Evolutionary conservation across 768 basidiomycete species (phyloP), one percentile per base, ranked within the genome.

Genomic region (Pleurotus salmoneostramineus): DNA sequence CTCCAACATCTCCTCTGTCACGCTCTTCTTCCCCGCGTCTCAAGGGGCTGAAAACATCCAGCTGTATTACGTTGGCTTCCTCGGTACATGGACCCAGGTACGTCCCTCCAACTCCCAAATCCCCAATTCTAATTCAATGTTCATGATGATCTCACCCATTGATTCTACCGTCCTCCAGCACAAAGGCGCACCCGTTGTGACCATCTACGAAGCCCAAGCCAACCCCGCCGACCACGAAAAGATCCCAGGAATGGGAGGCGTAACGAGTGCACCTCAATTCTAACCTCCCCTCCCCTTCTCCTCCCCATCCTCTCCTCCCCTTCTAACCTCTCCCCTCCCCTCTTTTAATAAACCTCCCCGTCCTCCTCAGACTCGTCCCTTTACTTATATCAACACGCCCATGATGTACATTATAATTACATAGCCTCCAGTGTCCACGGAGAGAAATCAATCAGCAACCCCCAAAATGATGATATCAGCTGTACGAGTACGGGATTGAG

Each of bases 211-310:
- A 70, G 73, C 89, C 0, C 88, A 90, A 62, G 90, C 95, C 6
- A 94, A 93, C 62, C 74, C 89, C 33, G 89, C 92, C 0, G 95
- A 96, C 68, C 95, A 96, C 63, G 79, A 85, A 60, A 93, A 92
- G 72, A 89, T 93, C 49, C 85, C 84, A 65, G 91, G 92, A n/a
- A 86, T 82, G 46, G 85, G 87, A 36, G 84, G 85, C 6, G 77
- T 75, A 59, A 75, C 83, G 61, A 83, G 71, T 59, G 68, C 76
- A 37, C 76, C 83, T 5, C 78, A 78, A 47, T 40, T 55, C 43
- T 55, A 27, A 42, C 42, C 10, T 42, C 40, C 40, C 40, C n/a
- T n/a, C 3, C 40, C 8, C 40, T n/a, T 40, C 37, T 40, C 37
- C 37, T 40, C 37, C 37, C 37, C 37, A 40, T 40, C 37, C 37